phyloP scores from a whole-genome alignment of 257 asterid species.

The Fraxinus anomala region DNA sequence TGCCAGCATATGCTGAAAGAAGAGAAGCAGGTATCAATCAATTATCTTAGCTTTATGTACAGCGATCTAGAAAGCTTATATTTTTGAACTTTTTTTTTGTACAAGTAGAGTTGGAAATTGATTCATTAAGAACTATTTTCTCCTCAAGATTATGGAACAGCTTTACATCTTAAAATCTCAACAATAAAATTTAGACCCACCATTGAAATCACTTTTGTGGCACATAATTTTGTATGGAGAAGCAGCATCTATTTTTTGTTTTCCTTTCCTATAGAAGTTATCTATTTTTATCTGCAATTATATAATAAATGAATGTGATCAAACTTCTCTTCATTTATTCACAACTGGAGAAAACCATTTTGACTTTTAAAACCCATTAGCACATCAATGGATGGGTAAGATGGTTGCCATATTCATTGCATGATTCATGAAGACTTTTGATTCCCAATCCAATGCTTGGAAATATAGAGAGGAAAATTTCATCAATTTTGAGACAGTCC shows the following conservation, averaged over 20 bases:
- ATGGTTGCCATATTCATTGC: neutral
- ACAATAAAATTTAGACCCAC: neutral
- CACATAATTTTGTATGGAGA: neutral
- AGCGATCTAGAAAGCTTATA: neutral
- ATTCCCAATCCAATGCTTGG: neutral
- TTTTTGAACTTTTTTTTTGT: neutral
- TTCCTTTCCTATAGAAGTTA: neutral
- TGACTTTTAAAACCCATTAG: neutral
- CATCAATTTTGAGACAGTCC: neutral
- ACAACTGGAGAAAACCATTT: neutral
- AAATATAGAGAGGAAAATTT: neutral
- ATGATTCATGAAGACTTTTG: neutral
- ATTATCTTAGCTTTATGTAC: neutral
- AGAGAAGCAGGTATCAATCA: conserved; percentile 69
- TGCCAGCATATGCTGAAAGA: conserved; percentile 87
- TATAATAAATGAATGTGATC: neutral
- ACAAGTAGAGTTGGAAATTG: conserved; percentile 1
- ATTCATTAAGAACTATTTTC: conserved; percentile 6
- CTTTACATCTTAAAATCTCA: neutral
- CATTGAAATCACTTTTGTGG: neutral
- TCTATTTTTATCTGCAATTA: neutral
- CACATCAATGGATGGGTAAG: neutral
- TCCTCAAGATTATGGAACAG: neutral
- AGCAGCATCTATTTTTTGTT: neutral
- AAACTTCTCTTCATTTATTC: neutral